Base-by-base conservation (phyloP, 768 basidiomycete species). In the Pleurotus sapidus region DNA sequence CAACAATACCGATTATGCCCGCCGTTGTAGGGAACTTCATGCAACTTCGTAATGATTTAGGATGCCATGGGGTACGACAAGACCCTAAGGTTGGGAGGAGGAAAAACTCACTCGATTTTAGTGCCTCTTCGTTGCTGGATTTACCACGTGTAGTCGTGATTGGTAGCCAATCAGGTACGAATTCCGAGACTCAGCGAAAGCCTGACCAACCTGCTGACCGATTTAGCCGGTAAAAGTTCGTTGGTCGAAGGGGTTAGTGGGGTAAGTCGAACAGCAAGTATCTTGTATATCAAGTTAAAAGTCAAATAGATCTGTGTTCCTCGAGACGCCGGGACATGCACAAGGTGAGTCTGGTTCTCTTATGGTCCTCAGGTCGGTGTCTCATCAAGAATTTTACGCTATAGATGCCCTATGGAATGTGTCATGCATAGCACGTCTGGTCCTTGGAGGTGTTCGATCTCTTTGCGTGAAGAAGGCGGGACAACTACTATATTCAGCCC, bases 261-360 rank as follows among this genome's bases (percentile, higher is more conserved):
- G 5, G 83, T 85, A 61, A 20, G 79, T 63, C 8, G 42, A 23
- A 17, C 23, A 43, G 17, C 18, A 12, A 55, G 49, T 24, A 42
- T 25, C 14, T 43, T 23, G 43, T 8, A 17, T 43, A 7, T 42
- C 8, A 14, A 38, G 17, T n/a, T 17, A 30, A 15, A 39, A 40
- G 8, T 46, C 25, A 12, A 14, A 15, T 40, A 86, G 85, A 81
- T 86, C 27, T 81, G 70, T 49, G 84, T 87, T 25, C 84, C 85
- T 9, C 71, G 85, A 30, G 85, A 85, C 42, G 81, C 80, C 43
- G 83, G 83, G 18, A 85, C 83, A 0, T 85, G 84, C 53, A 85
- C 83, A 0, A 72, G 82, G 84, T 80, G 58, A 47, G 47, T 24
- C n/a, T 3, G 24, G 4, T n/a, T 55, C 2, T 7, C 30, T 34